A percentile compares a stretch with the other conserved stretches of the same genome.
These are phyloP conservation scores for Hypomyces rosellus DNA, from an alignment of 2,329 filamentous ascomycete species.

Conservation along the genomic window DNA sequence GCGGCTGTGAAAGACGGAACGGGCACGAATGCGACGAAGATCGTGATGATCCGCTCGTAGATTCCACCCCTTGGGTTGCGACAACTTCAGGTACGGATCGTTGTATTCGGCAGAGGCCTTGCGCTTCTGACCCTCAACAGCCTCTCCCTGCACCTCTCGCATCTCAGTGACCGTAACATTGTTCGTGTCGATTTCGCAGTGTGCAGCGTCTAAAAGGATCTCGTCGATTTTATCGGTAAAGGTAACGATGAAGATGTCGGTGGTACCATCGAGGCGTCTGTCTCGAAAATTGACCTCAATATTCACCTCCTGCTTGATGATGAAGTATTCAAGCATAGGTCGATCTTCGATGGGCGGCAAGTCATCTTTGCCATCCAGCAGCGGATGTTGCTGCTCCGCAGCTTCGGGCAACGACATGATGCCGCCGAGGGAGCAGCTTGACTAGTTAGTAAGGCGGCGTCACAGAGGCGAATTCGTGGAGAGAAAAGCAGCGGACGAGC, in stretches of 20 bases:
- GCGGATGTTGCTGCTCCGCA: conserved; percentile 18
- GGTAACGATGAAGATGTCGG: conserved; percentile 71
- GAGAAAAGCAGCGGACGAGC: background rate
- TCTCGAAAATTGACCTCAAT: conserved; percentile 82
- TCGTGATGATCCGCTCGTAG: conserved; percentile 70
- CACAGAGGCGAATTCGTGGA: background rate
- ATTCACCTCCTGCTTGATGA: conserved; percentile 81
- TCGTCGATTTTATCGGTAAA: conserved; percentile 51
- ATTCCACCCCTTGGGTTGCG: conserved; percentile 54
- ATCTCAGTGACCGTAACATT: conserved; percentile 46
- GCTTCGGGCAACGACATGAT: conserved; percentile 8
- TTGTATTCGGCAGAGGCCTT: conserved; percentile 39
- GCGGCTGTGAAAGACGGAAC: conserved; percentile 44
- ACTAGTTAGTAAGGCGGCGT: background rate
- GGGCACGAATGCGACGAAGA: conserved; percentile 62
- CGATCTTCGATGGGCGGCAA: conserved; percentile 29
- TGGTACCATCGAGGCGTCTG: conserved; percentile 68
- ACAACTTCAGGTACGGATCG: conserved; percentile 63
- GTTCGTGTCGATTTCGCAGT: conserved; percentile 51
- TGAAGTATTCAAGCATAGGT: conserved; percentile 37
- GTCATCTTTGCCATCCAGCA: conserved; percentile 26
- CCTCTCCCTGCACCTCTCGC: conserved; percentile 29
- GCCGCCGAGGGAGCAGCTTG: conserved; percentile 6
- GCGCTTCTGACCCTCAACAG: conserved; percentile 29
- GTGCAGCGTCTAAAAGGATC: conserved; percentile 55